Evolutionary conservation across 192 early-diverging fungal genomes (phyloP).

Genomic region (Umbelopsis sp.): DNA sequence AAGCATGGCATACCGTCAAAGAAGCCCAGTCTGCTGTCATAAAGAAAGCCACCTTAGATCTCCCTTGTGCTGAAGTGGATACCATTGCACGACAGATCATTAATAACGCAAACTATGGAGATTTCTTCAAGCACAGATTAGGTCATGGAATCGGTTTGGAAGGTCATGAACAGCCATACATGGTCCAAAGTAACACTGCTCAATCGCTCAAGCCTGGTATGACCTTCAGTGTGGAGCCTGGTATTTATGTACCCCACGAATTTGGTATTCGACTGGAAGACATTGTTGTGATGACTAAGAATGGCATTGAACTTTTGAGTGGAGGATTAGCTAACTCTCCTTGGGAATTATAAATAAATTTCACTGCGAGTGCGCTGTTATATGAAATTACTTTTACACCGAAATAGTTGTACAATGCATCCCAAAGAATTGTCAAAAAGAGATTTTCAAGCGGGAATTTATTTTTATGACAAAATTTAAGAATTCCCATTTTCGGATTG

Average conservation of each 20-base stretch:
- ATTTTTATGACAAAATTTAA: slow-evolving; percentile 4
- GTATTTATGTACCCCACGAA: slow-evolving; percentile 49
- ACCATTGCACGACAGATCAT: slow-evolving; percentile 45
- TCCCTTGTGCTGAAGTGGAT: slow-evolving; percentile 47
- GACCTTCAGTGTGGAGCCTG: slow-evolving; percentile 56
- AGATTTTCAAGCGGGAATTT: neutral
- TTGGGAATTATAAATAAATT: slow-evolving; percentile 29
- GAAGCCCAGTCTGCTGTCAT: slow-evolving; percentile 44
- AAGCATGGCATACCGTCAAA: slow-evolving; percentile 51
- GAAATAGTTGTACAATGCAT: no score
- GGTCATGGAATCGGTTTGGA: slow-evolving; percentile 57
- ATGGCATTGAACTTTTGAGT: slow-evolving; percentile 36
- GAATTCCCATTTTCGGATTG: neutral
- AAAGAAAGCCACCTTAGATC: slow-evolving; percentile 26
- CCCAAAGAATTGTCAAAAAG: no score
- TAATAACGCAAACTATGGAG: slow-evolving; percentile 39
- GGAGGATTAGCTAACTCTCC: slow-evolving; percentile 35
- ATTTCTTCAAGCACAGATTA: slow-evolving; percentile 50
- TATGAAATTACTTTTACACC: no score
- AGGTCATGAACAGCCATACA: slow-evolving; percentile 57
- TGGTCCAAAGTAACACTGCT: slow-evolving; percentile 47
- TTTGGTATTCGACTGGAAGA: slow-evolving; percentile 43
- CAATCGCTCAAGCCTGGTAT: slow-evolving; percentile 44
- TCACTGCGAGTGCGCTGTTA: no score
- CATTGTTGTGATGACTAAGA: slow-evolving; percentile 33